Conservation (phyloP, 2,329 filamentous ascomycete genomes). For the Metarhizium sp. region DNA sequence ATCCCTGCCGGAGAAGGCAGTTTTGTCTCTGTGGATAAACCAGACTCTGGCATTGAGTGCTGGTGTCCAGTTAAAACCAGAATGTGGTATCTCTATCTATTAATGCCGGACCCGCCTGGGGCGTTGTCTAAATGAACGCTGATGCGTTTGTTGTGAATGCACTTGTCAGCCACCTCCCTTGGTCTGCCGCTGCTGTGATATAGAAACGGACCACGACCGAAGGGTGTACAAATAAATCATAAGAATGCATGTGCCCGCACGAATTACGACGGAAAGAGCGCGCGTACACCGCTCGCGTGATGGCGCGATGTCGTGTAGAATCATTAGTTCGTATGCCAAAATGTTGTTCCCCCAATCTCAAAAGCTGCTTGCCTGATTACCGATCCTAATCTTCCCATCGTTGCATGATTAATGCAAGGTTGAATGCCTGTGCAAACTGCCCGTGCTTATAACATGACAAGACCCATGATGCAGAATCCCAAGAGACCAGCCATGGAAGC, state of each 20-base stretch:
- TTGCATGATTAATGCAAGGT: background rate
- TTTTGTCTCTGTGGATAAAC: background rate
- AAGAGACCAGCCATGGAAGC: conserved; percentile 24
- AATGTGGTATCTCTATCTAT: conserved; percentile 13
- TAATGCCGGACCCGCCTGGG: conserved; percentile 12
- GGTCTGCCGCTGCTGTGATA: background rate
- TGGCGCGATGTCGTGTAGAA: conserved; percentile 4
- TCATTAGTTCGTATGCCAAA: conserved; percentile 7
- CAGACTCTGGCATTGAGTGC: conserved; percentile 1
- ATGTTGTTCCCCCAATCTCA: background rate
- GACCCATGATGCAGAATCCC: conserved; percentile 26
- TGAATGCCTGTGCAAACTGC: background rate
- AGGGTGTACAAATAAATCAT: background rate
- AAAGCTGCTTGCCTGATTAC: background rate
- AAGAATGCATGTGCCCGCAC: background rate
- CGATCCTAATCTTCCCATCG: background rate
- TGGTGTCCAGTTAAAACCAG: background rate
- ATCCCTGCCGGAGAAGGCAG: background rate
- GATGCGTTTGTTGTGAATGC: background rate
- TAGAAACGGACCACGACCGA: background rate
- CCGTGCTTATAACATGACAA: conserved; percentile 21
- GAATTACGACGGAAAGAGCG: background rate
- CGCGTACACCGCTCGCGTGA: conserved; percentile 2
- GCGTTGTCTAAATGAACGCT: conserved; percentile 10
- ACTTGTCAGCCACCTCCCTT: background rate